Conservation (phyloP, 2,329 filamentous ascomycete species). For the Epichloe sp. region DNA sequence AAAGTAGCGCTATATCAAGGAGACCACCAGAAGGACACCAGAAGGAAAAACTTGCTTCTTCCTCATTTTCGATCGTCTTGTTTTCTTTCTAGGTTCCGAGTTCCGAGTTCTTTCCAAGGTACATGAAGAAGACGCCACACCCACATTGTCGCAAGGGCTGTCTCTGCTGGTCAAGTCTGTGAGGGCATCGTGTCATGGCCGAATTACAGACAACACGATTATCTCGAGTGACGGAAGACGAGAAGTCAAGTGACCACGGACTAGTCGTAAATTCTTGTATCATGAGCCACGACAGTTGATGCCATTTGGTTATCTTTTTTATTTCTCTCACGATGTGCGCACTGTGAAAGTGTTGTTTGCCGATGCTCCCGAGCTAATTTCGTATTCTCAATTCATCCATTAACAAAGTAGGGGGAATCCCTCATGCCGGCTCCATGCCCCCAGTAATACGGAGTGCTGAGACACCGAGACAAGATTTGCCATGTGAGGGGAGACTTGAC, state of each 20-base stretch:
- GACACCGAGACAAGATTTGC: too few relatives aligned
- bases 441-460: too few relatives aligned
- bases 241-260: background rate
- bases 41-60: background rate
- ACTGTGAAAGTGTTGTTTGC: background rate
- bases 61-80: background rate
- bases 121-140: background rate
- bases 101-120: background rate
- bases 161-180: background rate
- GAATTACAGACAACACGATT: constrained; percentile 1
- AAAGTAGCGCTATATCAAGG: background rate
- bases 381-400: too few relatives aligned
- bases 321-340: background rate
- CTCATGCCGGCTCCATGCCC: background rate
- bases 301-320: background rate
- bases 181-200: background rate
- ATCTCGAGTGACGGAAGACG: background rate
- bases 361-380: background rate
- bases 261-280: background rate
- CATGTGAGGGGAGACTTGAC: too few relatives aligned
- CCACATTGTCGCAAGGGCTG: background rate
- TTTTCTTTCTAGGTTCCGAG: background rate
- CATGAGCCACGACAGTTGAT: constrained; percentile 4
- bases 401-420: too few relatives aligned
- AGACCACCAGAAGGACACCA: background rate